A percentile compares a stretch with the other conserved stretches of the same genome.
These are phyloP conservation scores for Pleurotus platypus DNA, from an alignment of 768 basidiomycete genomes.

Conservation along the genomic window DNA sequence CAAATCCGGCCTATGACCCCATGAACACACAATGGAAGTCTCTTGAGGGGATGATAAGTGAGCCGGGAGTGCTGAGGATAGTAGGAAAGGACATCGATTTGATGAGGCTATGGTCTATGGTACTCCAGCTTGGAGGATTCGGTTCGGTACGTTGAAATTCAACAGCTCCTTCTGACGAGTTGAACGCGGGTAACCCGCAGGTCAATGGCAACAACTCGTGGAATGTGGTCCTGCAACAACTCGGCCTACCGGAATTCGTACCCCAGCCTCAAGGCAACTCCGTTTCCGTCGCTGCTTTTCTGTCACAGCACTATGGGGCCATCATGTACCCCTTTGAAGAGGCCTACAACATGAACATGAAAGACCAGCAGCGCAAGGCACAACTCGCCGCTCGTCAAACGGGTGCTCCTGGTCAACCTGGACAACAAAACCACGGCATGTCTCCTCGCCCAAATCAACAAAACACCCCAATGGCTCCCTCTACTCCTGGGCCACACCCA, in stretches of 20 bases:
- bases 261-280: constrained; percentile 40
- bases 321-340: constrained; percentile 75
- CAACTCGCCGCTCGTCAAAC: constrained; percentile 39
- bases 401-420: constrained; percentile 25
- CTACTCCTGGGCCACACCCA: not conserved
- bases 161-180: constrained; percentile 11
- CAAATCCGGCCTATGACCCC: constrained; percentile 57
- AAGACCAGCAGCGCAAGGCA: constrained; percentile 56
- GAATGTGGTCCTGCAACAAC: constrained; percentile 47
- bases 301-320: constrained; percentile 57
- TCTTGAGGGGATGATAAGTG: constrained; percentile 54
- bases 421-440: constrained; percentile 13
- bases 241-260: constrained; percentile 60
- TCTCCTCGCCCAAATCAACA: constrained; percentile 19
- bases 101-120: constrained; percentile 68
- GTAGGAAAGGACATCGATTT: constrained; percentile 75
- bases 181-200: constrained; percentile 23
- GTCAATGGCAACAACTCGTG: constrained; percentile 51
- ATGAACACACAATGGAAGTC: constrained; percentile 58
- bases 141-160: constrained; percentile 44
- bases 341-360: constrained; percentile 56
- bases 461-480: constrained; percentile 13
- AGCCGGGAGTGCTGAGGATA: constrained; percentile 62
- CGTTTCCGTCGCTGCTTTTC: constrained; percentile 42
- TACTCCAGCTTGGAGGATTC: constrained; percentile 58